Evolutionary conservation across 129 eudicot genomes (phyloP), one percentile per base, ranked within the genome.

Genomic region (Pulicaria dysenterica): DNA sequence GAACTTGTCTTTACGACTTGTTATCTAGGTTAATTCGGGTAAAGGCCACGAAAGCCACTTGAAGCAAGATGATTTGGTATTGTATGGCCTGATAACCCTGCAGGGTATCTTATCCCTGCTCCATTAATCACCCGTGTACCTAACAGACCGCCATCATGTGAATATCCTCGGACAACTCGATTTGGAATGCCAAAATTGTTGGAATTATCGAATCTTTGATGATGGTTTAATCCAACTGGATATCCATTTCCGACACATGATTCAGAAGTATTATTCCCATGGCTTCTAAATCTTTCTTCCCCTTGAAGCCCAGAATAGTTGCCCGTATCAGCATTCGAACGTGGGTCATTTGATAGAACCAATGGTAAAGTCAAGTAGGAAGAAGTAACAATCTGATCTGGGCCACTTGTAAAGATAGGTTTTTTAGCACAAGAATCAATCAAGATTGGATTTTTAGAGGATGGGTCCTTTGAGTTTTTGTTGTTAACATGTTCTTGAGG

Each of bases 281-380:
- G 71, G 42, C 64, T 57, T 70, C 81, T 67, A 53, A 81, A 60
- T 46, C 76, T 61, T 75, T 77, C 78, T 50, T 77, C 84, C 15
- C 66, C 15, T 68, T 80, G 70, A 75, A 59, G 8, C 79, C 74
- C 50, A 44, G 50, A 51, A 67, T 50, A 58, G 61, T 70, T 46
- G 73, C 74, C 73, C 59, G 79, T 79, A 43, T 81, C 88, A 63
- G 63, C 54, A 15, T 43, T 60, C 46, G 44, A 77, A 54, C 80
- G 66, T 70, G 80, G 3, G 43, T 68, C 84, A 41, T 72, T 70
- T 34, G 70, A 72, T 49, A 83, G 5, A 43, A 80, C 77, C 1
- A 75, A 71, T 14, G 96, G 96, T 42, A 86, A 58, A 48, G 76
- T 70, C 82, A 84, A 55, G 59, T 79, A 77, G 3, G 88, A 69